Base-by-base conservation (phyloP, 2,329 filamentous ascomycete genomes). In the Phaeoacremonium minimum region DNA sequence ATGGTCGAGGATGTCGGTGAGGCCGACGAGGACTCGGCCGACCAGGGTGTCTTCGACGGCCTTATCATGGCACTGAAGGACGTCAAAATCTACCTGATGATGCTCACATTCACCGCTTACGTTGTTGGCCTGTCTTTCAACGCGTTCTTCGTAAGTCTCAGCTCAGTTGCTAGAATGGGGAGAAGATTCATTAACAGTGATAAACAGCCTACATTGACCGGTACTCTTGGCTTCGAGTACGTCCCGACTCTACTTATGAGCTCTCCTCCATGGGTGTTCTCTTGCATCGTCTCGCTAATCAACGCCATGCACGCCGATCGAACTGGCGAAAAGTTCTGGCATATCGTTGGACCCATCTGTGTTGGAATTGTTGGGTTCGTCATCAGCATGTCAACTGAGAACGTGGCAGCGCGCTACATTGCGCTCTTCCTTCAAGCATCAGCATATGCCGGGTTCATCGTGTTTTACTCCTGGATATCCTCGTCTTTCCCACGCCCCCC, bases 71-170 rank as follows among this genome's bases (percentile, higher is more conserved):
- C 76, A 0, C 49, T 80, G 33, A 77, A 73, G 53, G 79, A 83
- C 43, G 13, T 60, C 44, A 82, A 81, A 61, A 76, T 80, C 43
- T 83, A 80, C 48, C 48, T 82, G 41, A 74, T 82, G 72, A 80
- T 79, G 68, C 37, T 81, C 6, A 76, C 75, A 2, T 73, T 80
- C 39, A 76, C 73, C 4, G 73, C 75, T 4, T 80, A 80, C 42
- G 75, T 80, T 7, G 65, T 80, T 6, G 76, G 77, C 4, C 53
- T 67, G 28, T 73, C 73, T 0, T 78, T 77, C 54, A 77, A 77
- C 44, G 73, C 72, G 28, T 80, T 77, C 54, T 78, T 78, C 55
- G 61, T 66, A 49, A 52, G 60, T 59, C 3, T 7, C 17, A 6
- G 9, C 1, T 15, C 9, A 4, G 2, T 36, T 17, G 14, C 17